Evolutionary conservation across 176 grass and related monocot genomes (phyloP).

Genomic region (Bromus sterilis): DNA sequence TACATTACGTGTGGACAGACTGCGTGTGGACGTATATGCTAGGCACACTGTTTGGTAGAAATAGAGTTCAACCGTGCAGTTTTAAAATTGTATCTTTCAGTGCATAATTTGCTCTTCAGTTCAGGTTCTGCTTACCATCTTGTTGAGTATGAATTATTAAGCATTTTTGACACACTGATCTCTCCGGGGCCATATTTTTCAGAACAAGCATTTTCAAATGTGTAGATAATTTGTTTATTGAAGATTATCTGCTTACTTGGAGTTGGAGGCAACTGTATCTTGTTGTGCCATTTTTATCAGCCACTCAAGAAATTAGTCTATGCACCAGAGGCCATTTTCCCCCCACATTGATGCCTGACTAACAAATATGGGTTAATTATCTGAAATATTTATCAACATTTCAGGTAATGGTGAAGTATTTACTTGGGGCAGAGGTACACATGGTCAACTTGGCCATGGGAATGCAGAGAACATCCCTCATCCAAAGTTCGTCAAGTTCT

Average conservation of each 20-base stretch:
- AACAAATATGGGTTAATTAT: background rate
- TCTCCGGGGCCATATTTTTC: too few relatives aligned
- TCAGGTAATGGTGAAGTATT: constrained; percentile 72
- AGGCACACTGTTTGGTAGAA: background rate
- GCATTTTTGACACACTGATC: background rate
- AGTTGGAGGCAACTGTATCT: background rate
- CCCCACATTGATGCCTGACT: background rate
- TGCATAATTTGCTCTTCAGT: background rate
- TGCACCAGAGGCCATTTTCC: background rate
- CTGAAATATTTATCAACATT: constrained; percentile 23
- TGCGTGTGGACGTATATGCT: background rate
- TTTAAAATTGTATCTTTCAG: background rate
- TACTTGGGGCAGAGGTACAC: constrained; percentile 75
- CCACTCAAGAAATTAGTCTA: background rate
- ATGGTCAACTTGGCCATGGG: constrained; percentile 86
- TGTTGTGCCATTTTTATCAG: background rate
- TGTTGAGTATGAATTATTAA: background rate
- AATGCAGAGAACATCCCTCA: constrained; percentile 33
- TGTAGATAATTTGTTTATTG: background rate
- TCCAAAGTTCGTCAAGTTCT: constrained; percentile 58
- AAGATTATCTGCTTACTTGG: background rate
- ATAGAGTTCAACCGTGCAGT: background rate
- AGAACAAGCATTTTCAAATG: too few relatives aligned
- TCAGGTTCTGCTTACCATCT: background rate
- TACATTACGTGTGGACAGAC: too few relatives aligned